Evolutionary conservation across 2,329 filamentous ascomycete species (phyloP).

Genomic region (Beauveria bassiana): DNA sequence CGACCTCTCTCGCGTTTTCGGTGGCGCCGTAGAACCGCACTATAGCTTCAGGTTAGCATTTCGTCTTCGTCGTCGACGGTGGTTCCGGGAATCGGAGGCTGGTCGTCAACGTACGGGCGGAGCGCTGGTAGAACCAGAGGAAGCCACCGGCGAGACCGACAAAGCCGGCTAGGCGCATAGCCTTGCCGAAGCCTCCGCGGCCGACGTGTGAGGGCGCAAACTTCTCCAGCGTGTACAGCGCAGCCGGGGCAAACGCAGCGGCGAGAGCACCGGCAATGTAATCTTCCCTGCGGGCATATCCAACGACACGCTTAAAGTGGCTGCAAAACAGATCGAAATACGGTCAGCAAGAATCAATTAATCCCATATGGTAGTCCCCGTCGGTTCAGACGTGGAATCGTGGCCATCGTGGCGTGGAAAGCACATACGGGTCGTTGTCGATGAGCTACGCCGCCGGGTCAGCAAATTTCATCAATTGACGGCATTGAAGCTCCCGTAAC

Average conservation of each 20-base stretch:
- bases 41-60: constrained; percentile 27
- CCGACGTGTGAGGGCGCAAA: constrained; percentile 79
- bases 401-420: constrained; percentile 7
- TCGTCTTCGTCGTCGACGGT: not conserved
- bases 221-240: constrained; percentile 74
- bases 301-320: constrained; percentile 82
- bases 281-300: constrained; percentile 80
- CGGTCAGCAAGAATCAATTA: constrained; percentile 17
- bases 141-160: constrained; percentile 73
- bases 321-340: constrained; percentile 35
- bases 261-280: constrained; percentile 64
- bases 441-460: constrained; percentile 63
- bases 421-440: constrained; percentile 87
- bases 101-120: constrained; percentile 55
- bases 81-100: not conserved
- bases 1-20: constrained; percentile 85
- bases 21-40: constrained; percentile 93
- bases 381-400: not conserved
- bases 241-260: constrained; percentile 62
- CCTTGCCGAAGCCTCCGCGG: constrained; percentile 71
- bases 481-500: constrained; percentile 27
- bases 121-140: constrained; percentile 77
- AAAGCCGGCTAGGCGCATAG: constrained; percentile 70
- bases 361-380: not conserved
- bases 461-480: constrained; percentile 19